phyloP scores from a whole-genome alignment of 2,329 filamentous ascomycete species.

The Arachnomyces sp. region DNA sequence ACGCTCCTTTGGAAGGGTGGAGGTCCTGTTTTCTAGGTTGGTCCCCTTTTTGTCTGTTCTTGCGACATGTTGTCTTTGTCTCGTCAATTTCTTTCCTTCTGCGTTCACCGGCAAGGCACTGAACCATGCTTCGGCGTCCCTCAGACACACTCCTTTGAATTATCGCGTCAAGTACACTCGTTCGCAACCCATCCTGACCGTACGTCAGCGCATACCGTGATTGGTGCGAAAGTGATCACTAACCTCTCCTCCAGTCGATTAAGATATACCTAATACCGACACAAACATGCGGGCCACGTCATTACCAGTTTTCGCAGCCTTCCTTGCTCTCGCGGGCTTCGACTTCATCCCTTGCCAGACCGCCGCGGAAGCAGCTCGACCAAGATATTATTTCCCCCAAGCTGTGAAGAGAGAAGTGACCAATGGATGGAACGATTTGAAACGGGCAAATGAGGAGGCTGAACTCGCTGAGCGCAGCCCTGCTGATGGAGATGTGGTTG shows the following conservation, averaged over 20 bases:
- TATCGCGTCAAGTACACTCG: conserved; percentile 17
- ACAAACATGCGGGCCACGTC: conserved; percentile 24
- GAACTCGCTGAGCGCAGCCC: background rate
- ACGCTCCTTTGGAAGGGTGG: conserved; percentile 6
- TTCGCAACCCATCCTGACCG: conserved; percentile 13
- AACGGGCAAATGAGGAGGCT: background rate
- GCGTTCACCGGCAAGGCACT: background rate
- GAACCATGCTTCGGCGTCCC: background rate
- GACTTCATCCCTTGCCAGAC: conserved; percentile 20
- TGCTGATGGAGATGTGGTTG: conserved; percentile 8
- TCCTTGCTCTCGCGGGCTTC: conserved; percentile 26
- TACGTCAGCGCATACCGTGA: conserved; percentile 5
- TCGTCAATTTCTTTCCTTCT: too few relatives aligned
- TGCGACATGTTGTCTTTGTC: too few relatives aligned
- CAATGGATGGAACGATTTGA: background rate
- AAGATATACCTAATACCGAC: too few relatives aligned
- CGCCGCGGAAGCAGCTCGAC: conserved; percentile 21
- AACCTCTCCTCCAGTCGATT: background rate
- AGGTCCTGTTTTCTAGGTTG: too few relatives aligned
- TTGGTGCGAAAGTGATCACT: background rate
- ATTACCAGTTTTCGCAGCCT: conserved; percentile 24
- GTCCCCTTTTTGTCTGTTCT: too few relatives aligned
- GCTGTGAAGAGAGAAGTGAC: conserved; percentile 19
- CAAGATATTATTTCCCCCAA: conserved; percentile 27
- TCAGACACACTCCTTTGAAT: conserved; percentile 2